phyloP scores from a whole-genome alignment of 2,329 filamentous ascomycete species.

The Scolecobasidium constrictum region DNA sequence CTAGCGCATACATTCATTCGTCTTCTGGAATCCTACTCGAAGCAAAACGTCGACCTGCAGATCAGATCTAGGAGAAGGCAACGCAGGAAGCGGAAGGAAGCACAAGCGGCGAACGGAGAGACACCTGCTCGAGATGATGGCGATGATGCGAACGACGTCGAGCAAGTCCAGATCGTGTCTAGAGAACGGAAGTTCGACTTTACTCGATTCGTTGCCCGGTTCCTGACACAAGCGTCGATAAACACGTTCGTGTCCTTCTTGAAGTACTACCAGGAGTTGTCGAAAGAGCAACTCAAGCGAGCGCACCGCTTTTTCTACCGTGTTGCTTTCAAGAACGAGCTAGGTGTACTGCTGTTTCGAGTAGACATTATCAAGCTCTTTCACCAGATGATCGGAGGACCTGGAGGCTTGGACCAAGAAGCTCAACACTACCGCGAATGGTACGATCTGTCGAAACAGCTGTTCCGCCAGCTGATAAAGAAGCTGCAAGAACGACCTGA shows the following conservation, averaged over 20 bases:
- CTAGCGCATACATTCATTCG: slow-evolving; percentile 84
- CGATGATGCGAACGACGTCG: slow-evolving; percentile 39
- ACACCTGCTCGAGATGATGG: slow-evolving; percentile 43
- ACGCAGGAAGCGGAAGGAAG: slow-evolving; percentile 57
- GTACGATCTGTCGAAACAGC: slow-evolving; percentile 78
- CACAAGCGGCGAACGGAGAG: slow-evolving; percentile 23
- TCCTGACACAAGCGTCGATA: slow-evolving; percentile 73
- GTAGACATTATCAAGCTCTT: slow-evolving; percentile 85
- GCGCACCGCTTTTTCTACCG: slow-evolving; percentile 91
- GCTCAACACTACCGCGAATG: slow-evolving; percentile 71
- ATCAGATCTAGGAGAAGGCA: slow-evolving; percentile 70
- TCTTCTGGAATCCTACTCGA: slow-evolving; percentile 86
- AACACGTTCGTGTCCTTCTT: slow-evolving; percentile 80
- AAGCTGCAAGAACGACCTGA: slow-evolving; percentile 80
- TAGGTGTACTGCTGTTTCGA: slow-evolving; percentile 78
- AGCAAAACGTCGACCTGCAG: slow-evolving; percentile 89
- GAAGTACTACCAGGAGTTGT: slow-evolving; percentile 70
- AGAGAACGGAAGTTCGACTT: slow-evolving; percentile 94
- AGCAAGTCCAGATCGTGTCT: slow-evolving; percentile 57
- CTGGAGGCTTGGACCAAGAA: slow-evolving; percentile 58
- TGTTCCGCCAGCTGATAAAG: slow-evolving; percentile 70
- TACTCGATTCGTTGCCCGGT: slow-evolving; percentile 66
- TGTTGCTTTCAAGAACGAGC: slow-evolving; percentile 87
- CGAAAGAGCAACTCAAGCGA: slow-evolving; percentile 72
- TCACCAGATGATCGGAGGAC: slow-evolving; percentile 85